phyloP scores from a whole-genome alignment of 192 early-diverging fungal species.

The Lobosporangium transversale region DNA sequence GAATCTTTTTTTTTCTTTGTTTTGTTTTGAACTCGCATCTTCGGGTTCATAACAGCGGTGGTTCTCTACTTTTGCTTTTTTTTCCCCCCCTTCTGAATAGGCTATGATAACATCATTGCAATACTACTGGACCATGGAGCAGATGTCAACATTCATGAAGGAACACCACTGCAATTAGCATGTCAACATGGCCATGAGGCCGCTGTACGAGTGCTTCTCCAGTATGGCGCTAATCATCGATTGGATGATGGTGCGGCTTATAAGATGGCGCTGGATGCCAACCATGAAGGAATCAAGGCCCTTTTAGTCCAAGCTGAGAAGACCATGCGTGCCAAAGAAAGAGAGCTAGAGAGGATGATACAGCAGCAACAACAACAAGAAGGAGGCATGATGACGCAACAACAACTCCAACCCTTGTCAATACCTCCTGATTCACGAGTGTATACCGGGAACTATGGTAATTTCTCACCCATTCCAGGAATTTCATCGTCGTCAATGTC shows the following conservation, averaged over 20 bases:
- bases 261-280: conserved; percentile 39
- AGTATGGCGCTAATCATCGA: conserved; percentile 43
- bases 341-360: conserved; percentile 32
- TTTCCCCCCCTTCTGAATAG: conserved; percentile 11
- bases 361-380: conserved; percentile 38
- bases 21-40: background rate
- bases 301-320: conserved; percentile 44
- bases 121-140: conserved; percentile 40
- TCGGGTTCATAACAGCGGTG: background rate
- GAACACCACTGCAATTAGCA: conserved; percentile 44
- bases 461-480: background rate
- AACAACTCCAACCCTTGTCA: conserved; percentile 2
- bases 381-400: conserved; percentile 19
- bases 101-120: conserved; percentile 33
- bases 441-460: conserved; percentile 2
- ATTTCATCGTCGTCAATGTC: background rate
- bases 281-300: conserved; percentile 31
- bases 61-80: background rate
- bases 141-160: conserved; percentile 49
- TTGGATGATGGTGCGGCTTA: conserved; percentile 49
- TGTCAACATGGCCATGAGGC: conserved; percentile 44
- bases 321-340: conserved; percentile 32
- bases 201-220: conserved; percentile 30
- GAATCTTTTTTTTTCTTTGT: background rate
- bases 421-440: conserved; percentile 2